phyloP scores from a whole-genome alignment of 2,329 filamentous ascomycete genomes.

The Chaetomium sp. region DNA sequence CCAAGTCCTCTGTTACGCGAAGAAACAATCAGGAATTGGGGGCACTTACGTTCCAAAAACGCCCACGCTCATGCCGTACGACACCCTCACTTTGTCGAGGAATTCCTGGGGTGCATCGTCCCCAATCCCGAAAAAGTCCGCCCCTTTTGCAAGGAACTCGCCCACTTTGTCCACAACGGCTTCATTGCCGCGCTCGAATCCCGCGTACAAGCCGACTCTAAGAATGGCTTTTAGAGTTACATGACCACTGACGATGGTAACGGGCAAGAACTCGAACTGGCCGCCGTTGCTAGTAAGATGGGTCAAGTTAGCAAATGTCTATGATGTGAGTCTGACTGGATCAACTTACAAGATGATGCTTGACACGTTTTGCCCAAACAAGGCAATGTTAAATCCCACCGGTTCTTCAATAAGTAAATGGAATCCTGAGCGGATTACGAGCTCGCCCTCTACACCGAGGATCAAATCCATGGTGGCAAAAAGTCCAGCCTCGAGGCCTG shows the following conservation, averaged over 20 bases:
- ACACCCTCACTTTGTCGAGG: slow-evolving; percentile 23
- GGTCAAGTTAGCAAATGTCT: background rate
- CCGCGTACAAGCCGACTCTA: slow-evolving; percentile 41
- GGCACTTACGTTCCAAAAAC: slow-evolving; percentile 34
- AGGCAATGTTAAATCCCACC: slow-evolving; percentile 39
- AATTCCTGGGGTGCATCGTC: background rate
- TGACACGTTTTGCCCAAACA: slow-evolving; percentile 45
- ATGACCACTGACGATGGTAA: slow-evolving; percentile 39
- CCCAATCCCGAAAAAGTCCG: no score
- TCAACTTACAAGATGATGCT: slow-evolving; percentile 42
- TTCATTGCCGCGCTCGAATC: slow-evolving; percentile 30
- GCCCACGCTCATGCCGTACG: slow-evolving; percentile 41
- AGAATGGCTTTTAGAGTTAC: slow-evolving; percentile 41
- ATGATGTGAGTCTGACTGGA: background rate
- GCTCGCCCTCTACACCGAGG: slow-evolving; percentile 38
- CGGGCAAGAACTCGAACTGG: slow-evolving; percentile 50
- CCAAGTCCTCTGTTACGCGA: background rate
- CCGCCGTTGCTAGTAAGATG: slow-evolving; percentile 32
- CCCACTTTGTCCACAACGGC: background rate
- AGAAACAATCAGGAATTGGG: no score
- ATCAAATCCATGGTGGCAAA: slow-evolving; percentile 47
- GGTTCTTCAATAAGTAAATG: slow-evolving; percentile 49
- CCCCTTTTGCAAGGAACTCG: background rate
- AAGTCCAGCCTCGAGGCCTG: slow-evolving; percentile 38
- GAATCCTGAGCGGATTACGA: slow-evolving; percentile 48